Evolutionary conservation across 257 asterid species (phyloP), one percentile per base, ranked within the genome.

Genomic region (Capsicum chinense): DNA sequence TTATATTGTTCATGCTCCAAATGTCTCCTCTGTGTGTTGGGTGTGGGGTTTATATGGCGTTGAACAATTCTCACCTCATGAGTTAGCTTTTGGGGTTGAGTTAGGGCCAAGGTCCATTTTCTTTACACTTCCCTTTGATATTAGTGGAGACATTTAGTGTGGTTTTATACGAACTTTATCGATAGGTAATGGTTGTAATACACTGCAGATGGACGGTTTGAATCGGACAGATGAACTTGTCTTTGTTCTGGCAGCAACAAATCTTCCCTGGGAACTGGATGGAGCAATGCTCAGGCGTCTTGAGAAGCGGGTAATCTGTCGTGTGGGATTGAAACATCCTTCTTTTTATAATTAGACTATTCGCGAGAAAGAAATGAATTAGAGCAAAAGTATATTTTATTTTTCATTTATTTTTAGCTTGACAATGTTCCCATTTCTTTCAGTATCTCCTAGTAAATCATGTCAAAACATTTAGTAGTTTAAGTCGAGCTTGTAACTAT

Each of bases 211-310:
- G 99, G 99, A 96, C 81, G 99, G 98, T 79, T 91, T 96, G 95
- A 93, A 94, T n/a, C 82, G 86, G 91, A 90, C 98, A 56, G 92
- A 96, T 85, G 99, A 92, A 87, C 98, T 96, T 80, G 99, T 96
- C 33, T 96, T 96, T 92, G 99, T 96, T 87, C 90, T 96, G 89
- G 99, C 98, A 21, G 99, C 99, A 83, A 96, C 99, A 67, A 96
- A 96, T 89, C 98, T 96, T 79, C 99, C 99, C 47, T 96, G 99
- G 99, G 99, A 96, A 86, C 93, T 96, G 83, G 99, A 96, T 90
- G 97, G 93, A 79, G 99, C 99, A 78, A 94, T 96, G 99, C 98
- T 96, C 50, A 92, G 99, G 88, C 99, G 98, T 84, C 99, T 96
- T 81, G 99, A 96, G 86, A 96, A 96, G 89, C 93, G 99, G 94